These are phyloP conservation scores for Fusarium sp. DNA, from an alignment of 2,329 filamentous ascomycete genomes.

Conservation along the genomic window DNA sequence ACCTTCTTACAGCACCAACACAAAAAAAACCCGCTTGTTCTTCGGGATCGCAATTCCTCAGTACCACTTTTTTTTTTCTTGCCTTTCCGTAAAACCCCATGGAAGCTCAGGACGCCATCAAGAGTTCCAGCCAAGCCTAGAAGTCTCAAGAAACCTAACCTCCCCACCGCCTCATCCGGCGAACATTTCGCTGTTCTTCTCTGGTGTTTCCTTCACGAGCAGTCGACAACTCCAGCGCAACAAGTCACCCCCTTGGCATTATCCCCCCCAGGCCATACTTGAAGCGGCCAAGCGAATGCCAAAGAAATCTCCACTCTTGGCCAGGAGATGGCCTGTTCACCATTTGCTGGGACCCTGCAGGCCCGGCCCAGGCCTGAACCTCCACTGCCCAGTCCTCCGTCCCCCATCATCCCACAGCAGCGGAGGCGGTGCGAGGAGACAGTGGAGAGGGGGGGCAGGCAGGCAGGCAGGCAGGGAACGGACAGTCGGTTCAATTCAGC, in stretches of 20 bases:
- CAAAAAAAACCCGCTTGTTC: background rate
- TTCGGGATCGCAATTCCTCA: background rate
- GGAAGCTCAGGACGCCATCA: conserved; percentile 11
- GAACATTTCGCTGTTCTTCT: background rate
- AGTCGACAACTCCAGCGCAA: background rate
- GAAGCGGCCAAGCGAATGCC: conserved; percentile 6
- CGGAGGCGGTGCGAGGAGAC: conserved; percentile 20
- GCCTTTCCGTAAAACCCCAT: conserved; percentile 15
- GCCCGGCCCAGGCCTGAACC: background rate
- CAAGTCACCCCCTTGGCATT: background rate
- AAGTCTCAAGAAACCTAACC: background rate
- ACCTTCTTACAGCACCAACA: background rate
- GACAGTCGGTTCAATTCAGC: conserved; percentile 15
- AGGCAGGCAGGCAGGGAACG: too few species aligned
- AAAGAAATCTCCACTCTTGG: background rate
- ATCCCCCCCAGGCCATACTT: background rate
- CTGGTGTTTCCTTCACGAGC: background rate
- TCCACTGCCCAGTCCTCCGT: background rate
- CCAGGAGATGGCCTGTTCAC: conserved; percentile 21
- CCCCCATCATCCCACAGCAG: conserved; percentile 28
- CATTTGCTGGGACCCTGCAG: conserved; percentile 10
- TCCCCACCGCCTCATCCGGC: background rate
- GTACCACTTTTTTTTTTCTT: background rate
- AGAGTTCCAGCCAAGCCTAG: conserved; percentile 24
- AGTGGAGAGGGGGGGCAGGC: background rate